Conservation (phyloP, 2,329 filamentous ascomycete genomes). For the Thielaviopsis cerberus region DNA sequence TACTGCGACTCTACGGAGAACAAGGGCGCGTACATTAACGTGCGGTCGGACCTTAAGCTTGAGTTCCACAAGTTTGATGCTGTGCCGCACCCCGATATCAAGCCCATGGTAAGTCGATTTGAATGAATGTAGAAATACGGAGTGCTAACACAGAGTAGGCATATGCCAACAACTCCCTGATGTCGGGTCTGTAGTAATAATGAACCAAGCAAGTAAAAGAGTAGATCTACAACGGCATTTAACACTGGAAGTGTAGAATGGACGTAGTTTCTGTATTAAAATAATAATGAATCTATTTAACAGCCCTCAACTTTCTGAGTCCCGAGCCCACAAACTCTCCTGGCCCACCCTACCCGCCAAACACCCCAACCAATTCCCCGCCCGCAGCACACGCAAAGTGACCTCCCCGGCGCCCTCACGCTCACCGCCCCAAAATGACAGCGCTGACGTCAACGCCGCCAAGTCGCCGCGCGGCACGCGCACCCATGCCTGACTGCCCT, state of each 20-base stretch:
- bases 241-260: neutral
- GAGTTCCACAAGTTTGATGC: conserved; percentile 87
- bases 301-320: neutral
- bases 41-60: conserved; percentile 79
- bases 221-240: neutral
- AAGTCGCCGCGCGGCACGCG: conserved; percentile 44
- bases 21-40: conserved; percentile 95
- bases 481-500: conserved; percentile 40
- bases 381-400: conserved; percentile 35
- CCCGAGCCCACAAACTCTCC: conserved; percentile 26
- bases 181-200: conserved; percentile 26
- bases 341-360: conserved; percentile 32
- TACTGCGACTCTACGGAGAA: conserved; percentile 98
- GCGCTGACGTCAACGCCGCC: conserved; percentile 40
- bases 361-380: conserved; percentile 45
- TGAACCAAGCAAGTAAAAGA: conserved; percentile 7
- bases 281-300: neutral
- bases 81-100: conserved; percentile 86
- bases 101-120: conserved; percentile 52
- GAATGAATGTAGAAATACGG: neutral
- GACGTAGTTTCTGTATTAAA: neutral
- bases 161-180: conserved; percentile 68
- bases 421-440: conserved; percentile 44
- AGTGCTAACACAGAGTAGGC: conserved; percentile 31
- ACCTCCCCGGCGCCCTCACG: conserved; percentile 25